phyloP scores from a whole-genome alignment of 2,329 filamentous ascomycete species.

The Nigrospora osmanthi region DNA sequence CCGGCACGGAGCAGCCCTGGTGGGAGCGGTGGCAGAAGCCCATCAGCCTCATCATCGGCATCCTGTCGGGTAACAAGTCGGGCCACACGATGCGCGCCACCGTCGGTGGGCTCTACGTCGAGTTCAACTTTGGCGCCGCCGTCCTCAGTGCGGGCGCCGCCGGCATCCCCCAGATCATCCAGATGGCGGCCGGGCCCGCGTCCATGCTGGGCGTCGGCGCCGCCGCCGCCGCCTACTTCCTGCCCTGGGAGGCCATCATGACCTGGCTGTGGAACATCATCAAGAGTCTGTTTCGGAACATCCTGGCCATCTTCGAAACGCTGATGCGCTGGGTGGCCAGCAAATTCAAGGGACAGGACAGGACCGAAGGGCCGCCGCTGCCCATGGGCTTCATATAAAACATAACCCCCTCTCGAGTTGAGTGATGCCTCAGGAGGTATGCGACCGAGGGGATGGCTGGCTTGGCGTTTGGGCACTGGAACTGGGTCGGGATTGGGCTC shows the following conservation, averaged over 20 bases:
- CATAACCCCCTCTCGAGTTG: no score
- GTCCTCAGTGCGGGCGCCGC: conserved; percentile 1
- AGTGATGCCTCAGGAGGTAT: no score
- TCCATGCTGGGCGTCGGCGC: conserved; percentile 2
- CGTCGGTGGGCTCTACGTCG: conserved; percentile 3
- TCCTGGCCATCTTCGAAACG: conserved; percentile 1
- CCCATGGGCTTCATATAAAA: no score
- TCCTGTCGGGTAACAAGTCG: conserved; percentile 3
- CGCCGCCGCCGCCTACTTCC: conserved; percentile 1
- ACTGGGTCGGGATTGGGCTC: no score
- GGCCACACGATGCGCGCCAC: conserved; percentile 2
- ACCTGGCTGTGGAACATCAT: conserved; percentile 3
- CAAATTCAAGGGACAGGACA: neutral
- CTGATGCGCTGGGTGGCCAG: conserved; percentile 1
- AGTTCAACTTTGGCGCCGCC: conserved; percentile 4
- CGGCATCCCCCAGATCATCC: neutral
- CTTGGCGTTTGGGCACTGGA: no score
- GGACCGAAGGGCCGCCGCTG: no score
- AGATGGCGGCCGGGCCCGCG: conserved; percentile 1
- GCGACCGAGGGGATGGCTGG: no score
- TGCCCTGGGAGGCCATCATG: conserved; percentile 4
- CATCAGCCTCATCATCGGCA: conserved; percentile 2
- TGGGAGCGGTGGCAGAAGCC: conserved; percentile 1
- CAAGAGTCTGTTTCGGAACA: neutral
- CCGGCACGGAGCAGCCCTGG: neutral